Conservation (phyloP, 805 yeast genomes). For the Metschnikowia gelsemii region DNA sequence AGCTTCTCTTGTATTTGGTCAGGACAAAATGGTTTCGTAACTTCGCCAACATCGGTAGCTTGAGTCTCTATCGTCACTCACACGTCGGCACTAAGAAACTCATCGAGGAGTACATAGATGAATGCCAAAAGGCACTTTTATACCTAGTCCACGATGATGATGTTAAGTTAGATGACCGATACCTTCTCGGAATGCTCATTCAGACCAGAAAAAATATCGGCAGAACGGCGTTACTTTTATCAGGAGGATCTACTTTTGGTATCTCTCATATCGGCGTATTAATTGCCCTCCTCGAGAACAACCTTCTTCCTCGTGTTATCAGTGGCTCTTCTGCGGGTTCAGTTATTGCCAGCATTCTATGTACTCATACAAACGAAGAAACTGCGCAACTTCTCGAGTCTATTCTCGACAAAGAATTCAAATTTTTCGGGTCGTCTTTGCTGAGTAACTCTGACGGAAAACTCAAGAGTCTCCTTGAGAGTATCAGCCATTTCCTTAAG, state of each 20-base stretch:
- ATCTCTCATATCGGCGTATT: constrained; percentile 90
- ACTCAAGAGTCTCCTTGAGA: constrained; percentile 47
- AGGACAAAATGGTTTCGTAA: constrained; percentile 85
- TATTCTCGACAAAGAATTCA: constrained; percentile 57
- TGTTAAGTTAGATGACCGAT: constrained; percentile 58
- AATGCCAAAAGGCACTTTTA: constrained; percentile 56
- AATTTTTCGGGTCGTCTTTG: constrained; percentile 42
- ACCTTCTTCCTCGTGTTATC: constrained; percentile 78
- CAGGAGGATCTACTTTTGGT: constrained; percentile 97
- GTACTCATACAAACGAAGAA: constrained; percentile 78
- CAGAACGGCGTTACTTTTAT: constrained; percentile 87
- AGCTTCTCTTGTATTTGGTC: constrained; percentile 65
- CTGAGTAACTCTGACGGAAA: constrained; percentile 40
- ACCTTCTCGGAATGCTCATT: constrained; percentile 71
- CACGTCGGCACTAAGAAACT: constrained; percentile 81
- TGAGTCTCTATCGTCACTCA: constrained; percentile 71
- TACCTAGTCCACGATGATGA: constrained; percentile 39
- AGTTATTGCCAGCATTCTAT: constrained; percentile 84
- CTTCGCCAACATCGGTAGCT: constrained; percentile 83
- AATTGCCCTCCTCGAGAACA: constrained; percentile 69
- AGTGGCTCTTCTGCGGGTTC: constrained; percentile 98
- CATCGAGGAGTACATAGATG: constrained; percentile 79
- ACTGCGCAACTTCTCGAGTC: constrained; percentile 54
- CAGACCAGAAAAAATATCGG: constrained; percentile 93
- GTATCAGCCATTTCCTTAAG: constrained; percentile 59